Evolutionary conservation across 169 alveolate species (phyloP), one percentile per base, ranked within the genome.

Genomic region (Cryptosporidium meleagridis): DNA sequence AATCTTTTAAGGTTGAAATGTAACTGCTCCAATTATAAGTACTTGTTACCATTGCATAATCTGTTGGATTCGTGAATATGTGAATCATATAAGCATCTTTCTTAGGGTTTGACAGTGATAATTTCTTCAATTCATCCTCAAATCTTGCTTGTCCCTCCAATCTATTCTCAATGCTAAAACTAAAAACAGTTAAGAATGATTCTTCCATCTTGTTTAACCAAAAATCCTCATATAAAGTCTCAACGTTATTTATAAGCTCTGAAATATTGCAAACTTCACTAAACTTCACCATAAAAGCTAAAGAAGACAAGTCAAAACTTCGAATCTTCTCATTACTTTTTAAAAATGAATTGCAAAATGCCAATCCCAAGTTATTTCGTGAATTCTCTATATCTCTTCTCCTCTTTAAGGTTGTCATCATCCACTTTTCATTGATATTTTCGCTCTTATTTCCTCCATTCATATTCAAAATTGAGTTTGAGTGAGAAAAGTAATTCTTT

Each of bases 401-500:
- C 52, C 86, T 53, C 37, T 70, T 73, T 41, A 73, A 59, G 3
- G 86, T 73, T 0, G 86, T 73, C 37, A 62, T 59, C 86, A 59
- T 16, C 68, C 59, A 29, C 29, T 41, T 59, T n/a, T 73, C 55
- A 3, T n/a, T 51, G 29, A 26, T 70, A 35, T 0, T 33, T 9
- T 55, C 68, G 2, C 59, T 21, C 18, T 29, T 52, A 35, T 23
- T 48, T 35, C 51, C 58, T 23, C 41, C 51, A 10, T 26, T 71
- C 70, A 58, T 55, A 55, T 44, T 55, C 68, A 73, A 59, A 37
- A 73, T 59, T 7, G 86, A 73, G 51, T 41, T 55, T 1, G 86
- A 59, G 68, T 73, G 86, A 51, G 86, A 53, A 35, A 73, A 73
- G 68, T 73, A 73, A 26, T 73, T 73, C 12, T 73, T n/a, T n/a